Conservation (phyloP, 1,284 basidiomycete species). For the Fomitopsis schrenkii region DNA sequence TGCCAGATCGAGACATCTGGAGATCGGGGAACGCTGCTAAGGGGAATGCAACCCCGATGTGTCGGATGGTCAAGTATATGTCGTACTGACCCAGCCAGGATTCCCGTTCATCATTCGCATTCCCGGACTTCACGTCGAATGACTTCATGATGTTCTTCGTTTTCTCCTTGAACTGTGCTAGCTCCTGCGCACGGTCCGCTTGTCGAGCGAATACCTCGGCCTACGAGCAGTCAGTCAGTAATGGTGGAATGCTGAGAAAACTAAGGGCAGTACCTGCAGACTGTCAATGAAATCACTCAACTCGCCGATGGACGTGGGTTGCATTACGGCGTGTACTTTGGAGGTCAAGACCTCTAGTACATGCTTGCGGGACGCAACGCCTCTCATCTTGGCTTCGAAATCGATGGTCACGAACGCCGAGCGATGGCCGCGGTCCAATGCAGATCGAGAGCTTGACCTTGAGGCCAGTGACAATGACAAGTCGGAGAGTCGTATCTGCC, state of each 20-base stretch:
- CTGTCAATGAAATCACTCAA: conserved; percentile 85
- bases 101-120: conserved; percentile 34
- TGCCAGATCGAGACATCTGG: conserved; percentile 36
- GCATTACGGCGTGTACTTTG: conserved; percentile 88
- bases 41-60: conserved; percentile 85
- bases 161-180: conserved; percentile 81
- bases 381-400: conserved; percentile 42
- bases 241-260: background rate
- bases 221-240: conserved; percentile 30
- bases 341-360: conserved; percentile 54
- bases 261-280: conserved; percentile 50
- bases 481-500: conserved; percentile 66
- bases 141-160: conserved; percentile 68
- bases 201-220: conserved; percentile 70
- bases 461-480: conserved; percentile 72
- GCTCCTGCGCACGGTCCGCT: conserved; percentile 70
- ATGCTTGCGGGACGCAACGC: conserved; percentile 29
- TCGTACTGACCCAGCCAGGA: conserved; percentile 68
- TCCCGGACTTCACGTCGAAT: conserved; percentile 57
- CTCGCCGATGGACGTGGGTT: conserved; percentile 85
- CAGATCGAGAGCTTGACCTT: conserved; percentile 33
- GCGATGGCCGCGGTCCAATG: conserved; percentile 57
- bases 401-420: conserved; percentile 85
- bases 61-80: conserved; percentile 60
- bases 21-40: conserved; percentile 54